Conservation (phyloP, 306 rosid species). For the Dryas octopetala region DNA sequence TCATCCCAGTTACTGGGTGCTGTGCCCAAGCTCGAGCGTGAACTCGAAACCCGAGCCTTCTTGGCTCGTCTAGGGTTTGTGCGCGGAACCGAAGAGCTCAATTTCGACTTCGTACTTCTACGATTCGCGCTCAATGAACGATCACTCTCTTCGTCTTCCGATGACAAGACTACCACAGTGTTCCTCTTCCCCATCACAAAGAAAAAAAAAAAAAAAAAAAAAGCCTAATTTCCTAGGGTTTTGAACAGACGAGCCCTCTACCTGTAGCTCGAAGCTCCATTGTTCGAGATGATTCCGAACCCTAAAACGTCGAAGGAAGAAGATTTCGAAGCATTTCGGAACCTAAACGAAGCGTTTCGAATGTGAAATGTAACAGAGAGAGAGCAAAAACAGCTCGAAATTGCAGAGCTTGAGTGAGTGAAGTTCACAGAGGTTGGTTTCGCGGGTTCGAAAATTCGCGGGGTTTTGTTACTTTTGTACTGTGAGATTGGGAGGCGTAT, state of each 20-base stretch:
- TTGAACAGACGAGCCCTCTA: background rate
- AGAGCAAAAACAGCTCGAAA: background rate
- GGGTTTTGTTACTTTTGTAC: conserved; percentile 15
- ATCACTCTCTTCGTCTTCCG: conserved; percentile 57
- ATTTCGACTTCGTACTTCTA: conserved; percentile 35
- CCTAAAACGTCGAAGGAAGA: background rate
- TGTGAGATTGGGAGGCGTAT: background rate
- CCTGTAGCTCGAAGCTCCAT: background rate
- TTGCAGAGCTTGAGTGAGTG: background rate
- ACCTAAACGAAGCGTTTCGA: conserved; percentile 12
- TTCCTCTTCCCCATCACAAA: conserved; percentile 62
- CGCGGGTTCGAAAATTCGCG: conserved; percentile 34
- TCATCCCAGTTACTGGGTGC: conserved; percentile 46
- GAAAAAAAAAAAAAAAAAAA: background rate
- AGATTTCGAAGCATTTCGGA: background rate
- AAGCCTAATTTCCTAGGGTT: conserved; percentile 8
- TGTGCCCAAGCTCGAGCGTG: conserved; percentile 37
- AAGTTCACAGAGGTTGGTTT: background rate
- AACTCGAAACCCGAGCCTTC: conserved; percentile 56
- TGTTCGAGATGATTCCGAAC: background rate
- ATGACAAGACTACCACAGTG: conserved; percentile 52
- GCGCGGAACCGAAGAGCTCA: conserved; percentile 38
- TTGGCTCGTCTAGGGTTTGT: conserved; percentile 50
- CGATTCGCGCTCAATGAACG: conserved; percentile 39
- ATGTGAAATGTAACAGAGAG: background rate